phyloP scores from a whole-genome alignment of 1,284 basidiomycete genomes.

The Papiliotrema nemorosa region DNA sequence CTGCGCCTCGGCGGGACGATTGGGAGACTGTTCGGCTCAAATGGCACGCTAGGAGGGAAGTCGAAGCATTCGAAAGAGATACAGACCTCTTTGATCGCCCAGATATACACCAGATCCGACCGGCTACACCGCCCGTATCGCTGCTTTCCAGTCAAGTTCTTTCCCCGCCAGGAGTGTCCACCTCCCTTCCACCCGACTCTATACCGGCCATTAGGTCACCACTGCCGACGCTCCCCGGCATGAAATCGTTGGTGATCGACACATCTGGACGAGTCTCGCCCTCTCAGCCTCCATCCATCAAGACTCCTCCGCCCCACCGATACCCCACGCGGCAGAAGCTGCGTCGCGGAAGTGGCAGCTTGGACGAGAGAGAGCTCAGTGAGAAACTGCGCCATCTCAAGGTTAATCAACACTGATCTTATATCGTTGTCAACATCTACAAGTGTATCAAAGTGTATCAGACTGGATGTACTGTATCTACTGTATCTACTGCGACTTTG shows the following conservation, averaged over 20 bases:
- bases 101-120: background rate
- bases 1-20: background rate
- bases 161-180: background rate
- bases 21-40: conserved; percentile 5
- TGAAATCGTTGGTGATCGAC: background rate
- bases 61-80: background rate
- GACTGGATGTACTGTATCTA: no score
- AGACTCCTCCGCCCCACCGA: conserved; percentile 5
- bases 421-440: no score
- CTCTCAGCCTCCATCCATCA: conserved; percentile 9
- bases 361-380: conserved; percentile 36
- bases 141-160: conserved; percentile 1
- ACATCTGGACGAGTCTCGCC: background rate
- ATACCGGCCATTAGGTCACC: background rate
- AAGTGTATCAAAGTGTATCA: no score
- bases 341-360: conserved; percentile 16
- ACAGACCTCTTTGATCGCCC: background rate
- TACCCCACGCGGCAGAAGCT: background rate
- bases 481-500: no score
- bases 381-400: conserved; percentile 18
- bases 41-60: conserved; percentile 4
- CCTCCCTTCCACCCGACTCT: no score
- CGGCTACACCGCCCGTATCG: background rate
- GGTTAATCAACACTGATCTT: background rate
- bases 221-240: background rate